A percentile compares a stretch with the other conserved stretches of the same genome.
phyloP scores from a whole-genome alignment of 169 alveolate genomes.

The Plasmodium ovale region DNA sequence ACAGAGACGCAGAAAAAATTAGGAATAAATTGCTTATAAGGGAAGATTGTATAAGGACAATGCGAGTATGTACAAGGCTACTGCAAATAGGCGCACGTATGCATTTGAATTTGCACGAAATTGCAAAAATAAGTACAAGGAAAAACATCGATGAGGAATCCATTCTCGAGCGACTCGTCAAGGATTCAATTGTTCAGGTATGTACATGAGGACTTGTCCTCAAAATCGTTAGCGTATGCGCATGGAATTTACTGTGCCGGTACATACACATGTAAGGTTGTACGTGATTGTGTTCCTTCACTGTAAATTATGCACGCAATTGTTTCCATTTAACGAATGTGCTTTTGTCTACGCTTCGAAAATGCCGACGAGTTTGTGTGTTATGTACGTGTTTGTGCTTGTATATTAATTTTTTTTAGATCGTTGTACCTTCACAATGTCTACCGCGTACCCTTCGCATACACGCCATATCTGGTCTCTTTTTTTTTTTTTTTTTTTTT shows the following conservation, averaged over 20 bases:
- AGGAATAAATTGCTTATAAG: constrained; percentile 88
- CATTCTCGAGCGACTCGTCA: constrained; percentile 86
- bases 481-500: constrained; percentile 2
- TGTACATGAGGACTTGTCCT: neutral
- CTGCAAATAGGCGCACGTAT: constrained; percentile 90
- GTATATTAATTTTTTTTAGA: too few relatives aligned
- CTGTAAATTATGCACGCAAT: too few relatives aligned
- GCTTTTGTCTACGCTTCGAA: neutral
- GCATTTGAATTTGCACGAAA: constrained; percentile 90
- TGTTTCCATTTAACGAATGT: too few relatives aligned
- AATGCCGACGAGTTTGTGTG: too few relatives aligned
- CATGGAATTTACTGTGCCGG: too few relatives aligned
- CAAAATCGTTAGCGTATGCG: too few relatives aligned
- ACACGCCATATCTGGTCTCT: neutral
- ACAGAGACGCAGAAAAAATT: constrained; percentile 91
- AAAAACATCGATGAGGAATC: constrained; percentile 91
- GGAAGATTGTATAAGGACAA: constrained; percentile 92
- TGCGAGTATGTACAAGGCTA: constrained; percentile 91
- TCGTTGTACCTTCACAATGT: too few relatives aligned
- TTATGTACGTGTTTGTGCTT: too few relatives aligned
- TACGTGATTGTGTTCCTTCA: too few relatives aligned
- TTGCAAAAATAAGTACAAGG: constrained; percentile 89
- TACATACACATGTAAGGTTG: too few relatives aligned
- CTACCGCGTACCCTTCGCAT: neutral
- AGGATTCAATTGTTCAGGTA: constrained; percentile 81